Percentiles rank a stretch among this genome's conserved stretches.
Conservation (phyloP, 352 stramenopile genomes). For the Pythium grandisporangium region DNA sequence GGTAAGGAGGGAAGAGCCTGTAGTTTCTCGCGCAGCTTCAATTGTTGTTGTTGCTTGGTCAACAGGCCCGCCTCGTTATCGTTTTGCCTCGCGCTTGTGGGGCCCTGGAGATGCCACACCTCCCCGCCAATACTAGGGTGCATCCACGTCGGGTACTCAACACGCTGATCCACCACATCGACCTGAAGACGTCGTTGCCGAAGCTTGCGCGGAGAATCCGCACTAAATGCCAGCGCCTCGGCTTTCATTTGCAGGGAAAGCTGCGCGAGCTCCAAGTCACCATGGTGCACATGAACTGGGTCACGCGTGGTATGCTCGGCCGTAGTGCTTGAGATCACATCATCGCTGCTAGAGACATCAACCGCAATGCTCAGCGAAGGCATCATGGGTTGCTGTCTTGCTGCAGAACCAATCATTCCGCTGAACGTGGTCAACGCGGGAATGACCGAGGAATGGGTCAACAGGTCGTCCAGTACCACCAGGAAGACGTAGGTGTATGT, state of each 20-base stretch:
- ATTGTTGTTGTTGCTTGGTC: not conserved
- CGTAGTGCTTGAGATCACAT: not conserved
- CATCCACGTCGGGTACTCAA: slow-evolving; percentile 14
- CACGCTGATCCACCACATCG: slow-evolving; percentile 11
- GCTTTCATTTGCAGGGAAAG: slow-evolving; percentile 7
- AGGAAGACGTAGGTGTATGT: too few relatives aligned
- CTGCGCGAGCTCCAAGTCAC: slow-evolving; percentile 1
- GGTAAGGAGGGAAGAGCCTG: too few relatives aligned
- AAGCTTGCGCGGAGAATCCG: slow-evolving; percentile 1
- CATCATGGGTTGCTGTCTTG: too few relatives aligned
- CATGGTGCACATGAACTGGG: not conserved
- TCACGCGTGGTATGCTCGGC: not conserved
- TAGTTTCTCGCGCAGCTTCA: too few relatives aligned
- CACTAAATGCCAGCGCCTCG: slow-evolving; percentile 17
- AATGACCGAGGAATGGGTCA: too few relatives aligned
- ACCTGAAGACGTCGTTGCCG: slow-evolving; percentile 12
- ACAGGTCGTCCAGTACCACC: too few relatives aligned
- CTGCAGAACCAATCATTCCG: too few relatives aligned
- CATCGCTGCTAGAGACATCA: too few relatives aligned
- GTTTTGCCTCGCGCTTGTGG: not conserved
- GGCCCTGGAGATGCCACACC: slow-evolving; percentile 5
- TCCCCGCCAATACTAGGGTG: slow-evolving; percentile 14
- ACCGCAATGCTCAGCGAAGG: too few relatives aligned
- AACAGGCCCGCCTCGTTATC: slow-evolving; percentile 2
- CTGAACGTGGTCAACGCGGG: too few relatives aligned